A percentile compares a stretch with the other conserved stretches of the same genome.
Conservation (phyloP, 2,329 filamentous ascomycete genomes). For the Xenosphaeropsis pyriputrescens region DNA sequence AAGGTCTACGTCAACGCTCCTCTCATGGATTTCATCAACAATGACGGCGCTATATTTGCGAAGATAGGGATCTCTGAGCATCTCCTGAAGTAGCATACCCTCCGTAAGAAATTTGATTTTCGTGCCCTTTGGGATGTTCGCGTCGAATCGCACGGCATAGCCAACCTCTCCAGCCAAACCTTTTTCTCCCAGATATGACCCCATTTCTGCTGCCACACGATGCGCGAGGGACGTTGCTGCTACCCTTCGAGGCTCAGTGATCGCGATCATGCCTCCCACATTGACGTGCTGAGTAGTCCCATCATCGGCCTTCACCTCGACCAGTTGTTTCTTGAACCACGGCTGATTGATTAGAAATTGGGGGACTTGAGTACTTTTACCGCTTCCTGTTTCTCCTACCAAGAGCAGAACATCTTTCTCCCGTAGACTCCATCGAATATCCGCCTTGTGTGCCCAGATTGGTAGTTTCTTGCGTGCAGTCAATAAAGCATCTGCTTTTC, state of each 20-base stretch:
- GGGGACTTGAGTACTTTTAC: constrained; percentile 92
- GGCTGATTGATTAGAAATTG: constrained; percentile 70
- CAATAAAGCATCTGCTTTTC: constrained; percentile 8
- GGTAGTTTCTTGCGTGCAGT: constrained; percentile 13
- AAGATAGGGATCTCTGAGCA: constrained; percentile 71
- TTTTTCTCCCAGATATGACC: constrained; percentile 43
- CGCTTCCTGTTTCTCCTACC: constrained; percentile 88
- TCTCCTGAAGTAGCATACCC: constrained; percentile 89
- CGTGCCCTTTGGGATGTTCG: constrained; percentile 66
- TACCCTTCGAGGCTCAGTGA: constrained; percentile 87
- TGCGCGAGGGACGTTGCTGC: constrained; percentile 84
- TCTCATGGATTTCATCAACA: constrained; percentile 94
- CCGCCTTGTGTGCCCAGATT: constrained; percentile 14
- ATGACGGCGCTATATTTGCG: constrained; percentile 78
- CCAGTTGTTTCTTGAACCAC: constrained; percentile 57
- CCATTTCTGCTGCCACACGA: constrained; percentile 76
- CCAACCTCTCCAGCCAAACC: constrained; percentile 46
- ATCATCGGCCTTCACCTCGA: constrained; percentile 25
- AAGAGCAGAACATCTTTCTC: constrained; percentile 58
- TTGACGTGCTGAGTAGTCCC: constrained; percentile 25
- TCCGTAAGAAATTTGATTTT: constrained; percentile 91
- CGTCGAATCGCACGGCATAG: constrained; percentile 91
- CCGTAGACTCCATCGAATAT: constrained; percentile 14
- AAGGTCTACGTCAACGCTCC: constrained; percentile 87
- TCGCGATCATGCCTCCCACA: constrained; percentile 72